phyloP scores from a whole-genome alignment of 768 basidiomycete species.

The Mycena sanguinolenta region DNA sequence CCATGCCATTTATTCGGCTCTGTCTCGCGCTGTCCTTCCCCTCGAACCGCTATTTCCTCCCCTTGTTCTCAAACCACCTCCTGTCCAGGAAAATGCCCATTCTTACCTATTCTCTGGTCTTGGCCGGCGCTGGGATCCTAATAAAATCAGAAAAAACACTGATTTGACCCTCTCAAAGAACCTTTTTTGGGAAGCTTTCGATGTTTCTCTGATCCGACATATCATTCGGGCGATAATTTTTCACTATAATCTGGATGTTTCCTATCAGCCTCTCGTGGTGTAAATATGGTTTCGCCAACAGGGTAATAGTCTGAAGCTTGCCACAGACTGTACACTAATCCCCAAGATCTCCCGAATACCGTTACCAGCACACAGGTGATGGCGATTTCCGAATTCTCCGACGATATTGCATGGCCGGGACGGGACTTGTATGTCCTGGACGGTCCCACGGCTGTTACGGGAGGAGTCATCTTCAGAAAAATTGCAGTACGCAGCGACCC shows the following conservation, averaged over 20 bases:
- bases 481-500: background rate
- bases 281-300: background rate
- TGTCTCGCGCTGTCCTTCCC: constrained; percentile 4
- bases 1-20: background rate
- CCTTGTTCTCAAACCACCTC: too few relatives aligned
- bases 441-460: background rate
- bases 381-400: background rate
- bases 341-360: background rate
- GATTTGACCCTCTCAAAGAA: background rate
- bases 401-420: background rate
- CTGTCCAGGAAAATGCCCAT: background rate
- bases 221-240: constrained; percentile 1
- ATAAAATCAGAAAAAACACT: background rate
- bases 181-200: background rate
- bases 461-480: background rate
- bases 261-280: background rate
- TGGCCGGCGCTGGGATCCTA: constrained; percentile 2
- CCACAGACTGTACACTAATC: background rate
- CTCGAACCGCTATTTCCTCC: constrained; percentile 13
- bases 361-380: constrained; percentile 1
- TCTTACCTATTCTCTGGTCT: constrained; percentile 14
- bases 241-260: constrained; percentile 5
- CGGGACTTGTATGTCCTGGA: background rate
- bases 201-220: background rate
- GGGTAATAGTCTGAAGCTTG: background rate